These are phyloP conservation scores for Cichorium intybus DNA, from an alignment of 140 eudicot genomes.

Conservation along the genomic window DNA sequence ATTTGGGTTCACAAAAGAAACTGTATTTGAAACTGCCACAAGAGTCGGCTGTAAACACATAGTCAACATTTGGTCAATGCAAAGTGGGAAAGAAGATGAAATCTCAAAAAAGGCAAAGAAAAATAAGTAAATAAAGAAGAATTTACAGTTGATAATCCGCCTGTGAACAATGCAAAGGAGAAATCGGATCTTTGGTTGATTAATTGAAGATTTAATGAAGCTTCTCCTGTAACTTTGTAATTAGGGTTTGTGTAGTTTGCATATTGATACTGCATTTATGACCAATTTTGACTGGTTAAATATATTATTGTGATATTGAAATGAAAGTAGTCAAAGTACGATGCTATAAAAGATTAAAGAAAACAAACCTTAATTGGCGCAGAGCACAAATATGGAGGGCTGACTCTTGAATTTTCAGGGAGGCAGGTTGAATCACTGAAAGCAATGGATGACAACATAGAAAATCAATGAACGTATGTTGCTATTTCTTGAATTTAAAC, in stretches of 20 bases:
- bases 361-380: conserved; percentile 86
- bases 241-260: conserved; percentile 67
- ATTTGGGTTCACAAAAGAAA: conserved; percentile 70
- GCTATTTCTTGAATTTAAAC: conserved; percentile 12
- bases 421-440: conserved; percentile 67
- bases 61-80: conserved; percentile 3
- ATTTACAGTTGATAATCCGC: conserved; percentile 54
- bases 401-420: conserved; percentile 52
- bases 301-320: background rate
- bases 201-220: conserved; percentile 67
- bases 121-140: conserved; percentile 3
- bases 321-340: too few relatives aligned
- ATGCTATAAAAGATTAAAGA: too few relatives aligned
- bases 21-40: conserved; percentile 61
- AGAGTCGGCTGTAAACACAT: conserved; percentile 62
- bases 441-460: background rate
- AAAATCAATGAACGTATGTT: too few relatives aligned
- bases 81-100: background rate
- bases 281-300: background rate
- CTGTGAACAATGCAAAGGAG: conserved; percentile 64
- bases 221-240: conserved; percentile 66
- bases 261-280: conserved; percentile 87
- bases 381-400: conserved; percentile 74
- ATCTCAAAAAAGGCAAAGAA: background rate
- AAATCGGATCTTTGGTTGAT: conserved; percentile 67